Evolutionary conservation across 805 yeast species (phyloP).

Genomic region (Saturnispora diversa): DNA sequence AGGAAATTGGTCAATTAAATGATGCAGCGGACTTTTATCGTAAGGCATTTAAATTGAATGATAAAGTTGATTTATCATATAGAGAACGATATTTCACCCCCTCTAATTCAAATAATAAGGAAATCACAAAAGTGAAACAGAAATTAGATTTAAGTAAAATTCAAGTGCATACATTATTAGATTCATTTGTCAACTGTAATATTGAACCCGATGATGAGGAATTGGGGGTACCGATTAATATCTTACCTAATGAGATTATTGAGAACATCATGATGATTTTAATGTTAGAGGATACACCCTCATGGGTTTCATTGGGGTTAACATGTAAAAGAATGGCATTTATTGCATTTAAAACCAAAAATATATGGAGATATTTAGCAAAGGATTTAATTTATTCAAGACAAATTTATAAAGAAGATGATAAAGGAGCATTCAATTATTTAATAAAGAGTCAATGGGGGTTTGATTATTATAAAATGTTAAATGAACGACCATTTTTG

Average conservation of each 20-base stretch:
- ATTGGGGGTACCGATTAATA: conserved; percentile 36
- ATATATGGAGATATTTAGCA: conserved; percentile 45
- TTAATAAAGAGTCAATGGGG: conserved; percentile 36
- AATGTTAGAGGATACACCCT: conserved; percentile 42
- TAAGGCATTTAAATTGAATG: conserved; percentile 54
- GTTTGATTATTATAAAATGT: conserved; percentile 43
- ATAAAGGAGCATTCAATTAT: conserved; percentile 27
- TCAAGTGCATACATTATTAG: conserved; percentile 35
- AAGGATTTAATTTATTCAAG: conserved; percentile 39
- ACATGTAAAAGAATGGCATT: conserved; percentile 51
- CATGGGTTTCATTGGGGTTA: conserved; percentile 56
- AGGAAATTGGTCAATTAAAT: conserved; percentile 65
- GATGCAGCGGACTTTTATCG: conserved; percentile 74
- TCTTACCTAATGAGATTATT: conserved; percentile 54
- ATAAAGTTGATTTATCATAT: conserved; percentile 59
- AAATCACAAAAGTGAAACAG: conserved; percentile 10
- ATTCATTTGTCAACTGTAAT: conserved; percentile 28
- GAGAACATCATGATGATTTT: conserved; percentile 41
- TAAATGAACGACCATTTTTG: conserved; percentile 60
- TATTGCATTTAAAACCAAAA: conserved; percentile 46
- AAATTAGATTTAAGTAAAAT: conserved; percentile 29
- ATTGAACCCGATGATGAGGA: conserved; percentile 25
- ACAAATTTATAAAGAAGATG: conserved; percentile 44
- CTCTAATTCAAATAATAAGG: conserved; percentile 18
- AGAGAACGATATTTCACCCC: conserved; percentile 40